Base-by-base conservation (phyloP, 139 green algal genomes). In the Closterium sp. region DNA sequence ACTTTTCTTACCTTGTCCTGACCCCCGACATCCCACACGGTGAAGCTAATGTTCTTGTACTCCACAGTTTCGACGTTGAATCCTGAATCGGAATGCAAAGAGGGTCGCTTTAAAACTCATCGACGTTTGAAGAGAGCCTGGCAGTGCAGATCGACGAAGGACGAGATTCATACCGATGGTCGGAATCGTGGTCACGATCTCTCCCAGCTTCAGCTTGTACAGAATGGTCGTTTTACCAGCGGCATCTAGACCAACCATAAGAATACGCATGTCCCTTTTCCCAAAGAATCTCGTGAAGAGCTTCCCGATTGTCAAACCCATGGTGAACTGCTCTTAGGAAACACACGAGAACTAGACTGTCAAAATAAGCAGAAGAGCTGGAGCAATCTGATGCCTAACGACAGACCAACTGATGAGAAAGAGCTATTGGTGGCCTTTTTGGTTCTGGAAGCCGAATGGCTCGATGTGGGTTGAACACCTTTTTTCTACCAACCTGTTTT, bases 191-290 rank as follows among this genome's bases (percentile, higher is more conserved):
- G 93, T 97, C 4, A 98, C 91, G 12, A 99, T 95, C 93, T 99
- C 98, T 1, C 98, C 98, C 12, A 99, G 98, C 87, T 99, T 98
- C 91, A 99, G 96, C 94, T 99, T 99, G 94, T 99, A 99, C 34
- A 99, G 94, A 84, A 99, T 98, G 10, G 98, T 99, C 4, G 98
- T 99, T 94, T 99, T 99, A 43, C 98, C 98, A 6, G 98, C 98
- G 36, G 98, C 97, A 90, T 99, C 98, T 76, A 99, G 95, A 10
- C 98, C 98, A 86, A 99, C 97, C 98, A 99, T 99, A 2, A 99
- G 95, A 66, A 99, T 99, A 16, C 98, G 96, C 98, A 99, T 99
- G 95, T 99, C 98, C 95, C 93, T 93, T 91, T 94, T 94, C 34
- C 81, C 90, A 84, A 94, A 94, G 4, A 94, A 43, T 64, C 38